Base-by-base conservation (phyloP, 805 yeast genomes). In the Sugiyamaella boreocaroliniensis region DNA sequence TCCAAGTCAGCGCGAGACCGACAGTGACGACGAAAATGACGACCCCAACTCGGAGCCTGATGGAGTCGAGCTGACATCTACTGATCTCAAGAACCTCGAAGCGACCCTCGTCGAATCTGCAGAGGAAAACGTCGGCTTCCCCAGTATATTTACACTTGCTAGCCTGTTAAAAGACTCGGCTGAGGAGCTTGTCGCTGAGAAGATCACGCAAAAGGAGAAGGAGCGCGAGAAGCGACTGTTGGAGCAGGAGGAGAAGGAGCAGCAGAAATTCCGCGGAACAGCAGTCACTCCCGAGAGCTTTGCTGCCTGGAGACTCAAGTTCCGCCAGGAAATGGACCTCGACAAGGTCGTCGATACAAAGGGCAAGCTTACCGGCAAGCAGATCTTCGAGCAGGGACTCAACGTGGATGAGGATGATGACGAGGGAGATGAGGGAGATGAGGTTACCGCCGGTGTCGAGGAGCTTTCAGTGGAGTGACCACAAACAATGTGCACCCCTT, bases 191-290 rank as follows among this genome's bases (percentile, higher is more conserved):
- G 86, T 88, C 62, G 78, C 76, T 29, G 69, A 73, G n/a, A 82
- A 83, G 58, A 72, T 86, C 45, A 71, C 73, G 14, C 61, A 58
- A 5, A 74, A 71, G 40, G 90, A 87, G 61, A 75, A 76, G 51
- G 68, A 70, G 56, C 77, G 82, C 59, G 89, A 87, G 56, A 72
- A 75, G 48, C 78, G 76, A 56, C 69, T 85, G 16, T 71, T 76
- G 49, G 82, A 75, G 19, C 81, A 80, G 57, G 98, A 93, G 66
- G 76, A 74, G 61, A 83, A 84, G 67, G 97, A 89, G 65, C 95
- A 89, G 66, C 84, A 83, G 67, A 93, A 93, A 69, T 92, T 92
- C 70, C 74, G 76, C 42, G 99, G 99, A 37, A 93, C 98, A 0
- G 80, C 85, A 51, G 97, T 92, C 5, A 92, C 97, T 1, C 70